Evolutionary conservation across 805 yeast species (phyloP), one percentile per base, ranked within the genome.

Genomic region (Candida awuae): DNA sequence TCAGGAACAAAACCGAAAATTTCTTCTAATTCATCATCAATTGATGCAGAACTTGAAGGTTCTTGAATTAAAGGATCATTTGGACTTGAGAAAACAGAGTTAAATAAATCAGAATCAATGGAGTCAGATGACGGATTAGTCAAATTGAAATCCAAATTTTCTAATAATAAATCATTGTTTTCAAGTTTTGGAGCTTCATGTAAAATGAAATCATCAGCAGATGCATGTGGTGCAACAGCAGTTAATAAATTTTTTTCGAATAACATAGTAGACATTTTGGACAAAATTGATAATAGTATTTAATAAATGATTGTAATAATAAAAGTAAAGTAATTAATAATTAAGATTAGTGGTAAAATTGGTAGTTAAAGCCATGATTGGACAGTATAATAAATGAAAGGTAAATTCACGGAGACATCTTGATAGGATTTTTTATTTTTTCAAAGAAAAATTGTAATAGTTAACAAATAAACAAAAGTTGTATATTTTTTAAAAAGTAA

Each of bases 31-130:
- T 39, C 46, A 25, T 42, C 40, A 30, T 42, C 46, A 12, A 39
- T 13, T 6, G 27, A 8, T 14, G 57, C 65, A 10, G 26, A 12
- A 13, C 17, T 12, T 16, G 56, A 66, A 18, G 16, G 9, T 19
- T 22, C 7, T 6, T 39, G 43, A 8, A 81, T 79, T 42, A 81
- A 65, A 12, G 86, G 73, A 32, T 71, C 74, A 85, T 86, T 79
- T 48, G 51, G 15, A 8, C 36, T 35, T 27, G 66, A 59, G 49
- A 75, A 73, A 27, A 73, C 73, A 12, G 77, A 70, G 37, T 72
- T 73, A 48, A 75, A 54, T 22, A 73, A 69, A 35, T 70, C 65
- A 12, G 73, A 60, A 51, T 73, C 76, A 51, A 79, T 63, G 46
- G 71, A 25, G 10, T 25, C 68, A 44, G 73, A 64, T 20, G 65